Evolutionary conservation across 1,139 yeast species (phyloP).

Genomic region (Candida tropicalis): DNA sequence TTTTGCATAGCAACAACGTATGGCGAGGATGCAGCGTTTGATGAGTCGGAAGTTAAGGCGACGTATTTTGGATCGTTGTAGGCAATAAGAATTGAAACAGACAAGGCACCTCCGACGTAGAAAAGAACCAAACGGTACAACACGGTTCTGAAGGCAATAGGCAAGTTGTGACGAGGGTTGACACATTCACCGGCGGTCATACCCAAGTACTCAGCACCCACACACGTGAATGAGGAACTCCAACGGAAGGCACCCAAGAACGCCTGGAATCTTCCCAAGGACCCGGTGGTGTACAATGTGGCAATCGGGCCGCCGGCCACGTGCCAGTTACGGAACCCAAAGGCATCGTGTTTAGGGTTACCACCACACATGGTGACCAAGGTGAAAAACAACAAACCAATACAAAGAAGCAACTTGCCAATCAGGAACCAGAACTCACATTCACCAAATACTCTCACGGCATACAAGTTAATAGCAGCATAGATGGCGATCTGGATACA

Average conservation of each 20-base stretch:
- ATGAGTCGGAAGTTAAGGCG: slow-evolving; percentile 28
- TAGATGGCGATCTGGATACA: slow-evolving; percentile 65
- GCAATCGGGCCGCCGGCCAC: slow-evolving; percentile 53
- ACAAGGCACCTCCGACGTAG: slow-evolving; percentile 46
- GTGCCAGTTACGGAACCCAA: slow-evolving; percentile 66
- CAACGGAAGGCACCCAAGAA: slow-evolving; percentile 50
- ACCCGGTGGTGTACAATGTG: slow-evolving; percentile 47
- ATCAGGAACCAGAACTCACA: slow-evolving; percentile 69
- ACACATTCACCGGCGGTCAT: slow-evolving; percentile 45
- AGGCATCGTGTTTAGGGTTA: slow-evolving; percentile 59
- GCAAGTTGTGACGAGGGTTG: slow-evolving; percentile 46
- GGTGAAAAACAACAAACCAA: slow-evolving; percentile 43
- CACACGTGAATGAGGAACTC: slow-evolving; percentile 59
- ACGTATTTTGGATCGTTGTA: slow-evolving; percentile 35
- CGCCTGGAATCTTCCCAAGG: slow-evolving; percentile 67
- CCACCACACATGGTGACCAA: slow-evolving; percentile 51
- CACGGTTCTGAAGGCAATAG: slow-evolving; percentile 49
- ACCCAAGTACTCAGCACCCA: slow-evolving; percentile 58
- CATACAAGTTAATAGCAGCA: slow-evolving; percentile 43
- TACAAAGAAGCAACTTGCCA: slow-evolving; percentile 44
- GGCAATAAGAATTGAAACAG: slow-evolving; percentile 48
- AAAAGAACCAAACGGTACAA: slow-evolving; percentile 51
- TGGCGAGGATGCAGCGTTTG: slow-evolving; percentile 50
- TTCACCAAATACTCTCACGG: slow-evolving; percentile 62
- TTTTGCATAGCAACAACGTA: slow-evolving; percentile 55